Base-by-base conservation (phyloP, 495 filamentous ascomycete species). In the Penicillium pancosmium region DNA sequence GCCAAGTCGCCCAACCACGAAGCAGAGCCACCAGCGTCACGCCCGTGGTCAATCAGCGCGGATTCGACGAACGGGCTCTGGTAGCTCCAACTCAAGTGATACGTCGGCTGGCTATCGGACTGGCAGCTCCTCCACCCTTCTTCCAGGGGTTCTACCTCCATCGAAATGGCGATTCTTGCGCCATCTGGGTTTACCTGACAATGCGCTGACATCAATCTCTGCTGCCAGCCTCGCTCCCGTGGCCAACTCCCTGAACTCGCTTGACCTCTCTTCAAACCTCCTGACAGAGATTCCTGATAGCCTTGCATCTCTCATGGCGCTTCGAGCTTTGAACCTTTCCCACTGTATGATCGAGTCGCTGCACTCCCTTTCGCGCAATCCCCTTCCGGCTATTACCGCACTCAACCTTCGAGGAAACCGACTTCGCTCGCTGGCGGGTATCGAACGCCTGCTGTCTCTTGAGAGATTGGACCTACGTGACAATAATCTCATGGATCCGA, bases 301-400 rank as follows among this genome's bases (percentile, higher is more conserved):
- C 65, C 74, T 98, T 35, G 86, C 92, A 38, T 87, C 84, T 13
- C 77, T 98, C 48, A 90, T 90, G 34, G 86, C 89, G 19, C 81
- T 98, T 21, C 84, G 91, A 48, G 92, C 94, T 23, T 75, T 98
- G 48, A 98, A 98, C 66, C 80, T 98, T 27, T 93, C 93, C 13
- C 87, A 92, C 66, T 97, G 94, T 81, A 97, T 98, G 93, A 96
- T 98, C 50, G 91, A 94, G 54, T 95, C 92, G 34, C 78, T 98
- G 56, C 92, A 95, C 63, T 96, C 93, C 4, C 78, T 98, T 16
- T 85, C 86, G 2, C 84, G 90, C 55, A 92, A 88, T 69, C 93
- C 94, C 33, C 81, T 98, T 4, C 93, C 94, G 15, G 93, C 94
- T 49, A 97, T 98, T 60, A 93, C 89, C 4, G 91, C 91, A 19